These are phyloP conservation scores for Pterocarpus macrocarpus DNA, from an alignment of 306 rosid genomes.

Conservation along the genomic window DNA sequence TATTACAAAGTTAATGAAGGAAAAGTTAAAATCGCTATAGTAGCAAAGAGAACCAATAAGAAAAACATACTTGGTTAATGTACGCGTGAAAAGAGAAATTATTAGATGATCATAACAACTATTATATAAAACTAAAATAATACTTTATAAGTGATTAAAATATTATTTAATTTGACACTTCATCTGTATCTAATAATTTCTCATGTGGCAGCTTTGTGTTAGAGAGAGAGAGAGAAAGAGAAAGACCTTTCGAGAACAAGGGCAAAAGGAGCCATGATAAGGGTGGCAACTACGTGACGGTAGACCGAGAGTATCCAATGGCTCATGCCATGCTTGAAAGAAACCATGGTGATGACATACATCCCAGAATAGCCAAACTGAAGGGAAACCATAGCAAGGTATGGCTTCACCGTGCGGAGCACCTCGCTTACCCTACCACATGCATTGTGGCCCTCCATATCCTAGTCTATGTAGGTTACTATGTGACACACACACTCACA, in stretches of 20 bases:
- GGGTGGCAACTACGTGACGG: constrained; percentile 78
- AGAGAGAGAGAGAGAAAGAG: constrained; percentile 24
- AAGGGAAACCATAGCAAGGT: constrained; percentile 84
- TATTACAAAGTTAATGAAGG: not conserved
- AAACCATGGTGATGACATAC: constrained; percentile 89
- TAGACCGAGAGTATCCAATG: constrained; percentile 84
- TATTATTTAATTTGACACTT: too few species aligned
- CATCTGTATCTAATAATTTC: too few species aligned
- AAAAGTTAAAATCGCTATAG: too few species aligned
- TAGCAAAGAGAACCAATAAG: too few species aligned
- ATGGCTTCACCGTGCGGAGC: constrained; percentile 66
- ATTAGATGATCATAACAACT: too few species aligned
- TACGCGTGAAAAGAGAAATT: too few species aligned
- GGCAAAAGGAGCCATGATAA: constrained; percentile 85
- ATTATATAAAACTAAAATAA: too few species aligned
- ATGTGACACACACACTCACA: not conserved
- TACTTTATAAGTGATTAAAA: too few species aligned
- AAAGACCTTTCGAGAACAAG: constrained; percentile 81
- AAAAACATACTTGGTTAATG: too few species aligned
- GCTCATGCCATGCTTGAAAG: constrained; percentile 92
- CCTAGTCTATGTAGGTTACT: not conserved
- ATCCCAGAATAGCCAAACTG: constrained; percentile 91
- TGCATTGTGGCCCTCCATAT: constrained; percentile 53
- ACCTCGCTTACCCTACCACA: constrained; percentile 18
- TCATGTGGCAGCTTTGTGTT: too few species aligned